Evolutionary conservation across 257 asterid species (phyloP).

Genomic region (Eucommia ulmoides): DNA sequence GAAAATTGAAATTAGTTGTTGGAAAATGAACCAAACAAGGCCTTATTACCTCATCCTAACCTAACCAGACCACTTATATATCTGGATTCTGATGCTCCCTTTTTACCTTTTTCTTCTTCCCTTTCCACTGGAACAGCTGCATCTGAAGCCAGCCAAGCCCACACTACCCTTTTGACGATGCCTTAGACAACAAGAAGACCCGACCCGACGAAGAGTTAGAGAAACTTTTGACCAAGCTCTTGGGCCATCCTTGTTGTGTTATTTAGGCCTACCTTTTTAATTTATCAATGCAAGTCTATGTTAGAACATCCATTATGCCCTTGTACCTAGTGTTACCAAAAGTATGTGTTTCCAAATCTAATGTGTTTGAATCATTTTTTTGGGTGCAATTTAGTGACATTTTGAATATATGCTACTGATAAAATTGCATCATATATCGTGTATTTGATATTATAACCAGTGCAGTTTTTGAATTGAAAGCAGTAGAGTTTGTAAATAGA

Average conservation of each 20-base stretch:
- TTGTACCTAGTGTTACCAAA: too few species aligned
- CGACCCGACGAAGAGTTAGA: constrained; percentile 19
- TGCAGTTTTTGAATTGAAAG: too few species aligned
- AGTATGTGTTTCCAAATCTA: too few species aligned
- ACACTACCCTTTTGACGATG: constrained; percentile 20
- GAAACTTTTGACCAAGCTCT: constrained; percentile 13
- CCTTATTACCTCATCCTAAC: constrained; percentile 4
- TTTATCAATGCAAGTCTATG: constrained; percentile 5
- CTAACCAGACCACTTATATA: constrained; percentile 8
- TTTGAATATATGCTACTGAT: too few species aligned
- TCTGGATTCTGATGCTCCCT: constrained; percentile 14
- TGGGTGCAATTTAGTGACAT: too few species aligned
- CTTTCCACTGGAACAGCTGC: constrained; percentile 24
- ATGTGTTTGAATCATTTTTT: too few species aligned
- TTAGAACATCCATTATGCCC: too few species aligned
- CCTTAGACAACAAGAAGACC: constrained; percentile 29
- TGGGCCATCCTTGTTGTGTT: constrained; percentile 10
- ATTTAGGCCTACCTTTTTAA: constrained; percentile 9
- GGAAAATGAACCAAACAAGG: too few species aligned
- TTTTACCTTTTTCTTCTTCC: constrained; percentile 11
- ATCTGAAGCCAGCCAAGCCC: constrained; percentile 17
- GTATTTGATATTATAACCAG: too few species aligned
- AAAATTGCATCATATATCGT: too few species aligned
- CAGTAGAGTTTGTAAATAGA: too few species aligned
- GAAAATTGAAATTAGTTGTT: too few species aligned